Evolutionary conservation across 169 alveolate genomes (phyloP).

Genomic region (Theileria equi): DNA sequence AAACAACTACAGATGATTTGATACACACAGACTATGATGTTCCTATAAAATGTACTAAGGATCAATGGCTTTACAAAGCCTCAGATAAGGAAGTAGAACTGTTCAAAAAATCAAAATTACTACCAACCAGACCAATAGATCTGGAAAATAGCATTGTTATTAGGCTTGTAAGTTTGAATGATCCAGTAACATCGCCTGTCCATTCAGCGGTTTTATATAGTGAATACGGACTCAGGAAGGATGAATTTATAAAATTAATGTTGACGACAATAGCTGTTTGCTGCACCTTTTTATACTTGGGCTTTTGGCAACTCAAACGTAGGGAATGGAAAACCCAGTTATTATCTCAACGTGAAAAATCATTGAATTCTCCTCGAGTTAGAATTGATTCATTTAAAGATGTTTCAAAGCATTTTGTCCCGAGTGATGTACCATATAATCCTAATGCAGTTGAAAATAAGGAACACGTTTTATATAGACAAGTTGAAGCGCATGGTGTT

Average conservation of each 20-base stretch:
- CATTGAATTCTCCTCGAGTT: constrained; percentile 38
- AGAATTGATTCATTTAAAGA: constrained; percentile 15
- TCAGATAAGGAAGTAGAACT: constrained; percentile 35
- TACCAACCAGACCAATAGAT: constrained; percentile 69
- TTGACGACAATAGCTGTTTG: constrained; percentile 7
- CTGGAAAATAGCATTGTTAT: constrained; percentile 78
- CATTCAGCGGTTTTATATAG: constrained; percentile 71
- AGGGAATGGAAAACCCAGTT: constrained; percentile 72
- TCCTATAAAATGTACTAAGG: constrained; percentile 43
- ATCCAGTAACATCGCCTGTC: constrained; percentile 78
- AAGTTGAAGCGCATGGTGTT: constrained; percentile 75
- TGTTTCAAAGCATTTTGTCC: neutral
- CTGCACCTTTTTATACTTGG: constrained; percentile 54
- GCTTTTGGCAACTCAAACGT: constrained; percentile 80
- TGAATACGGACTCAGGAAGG: constrained; percentile 81
- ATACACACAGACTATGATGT: neutral
- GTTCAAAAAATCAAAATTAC: constrained; percentile 13
- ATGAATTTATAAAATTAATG: constrained; percentile 53
- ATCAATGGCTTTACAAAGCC: constrained; percentile 57
- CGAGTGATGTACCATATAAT: too few relatives aligned
- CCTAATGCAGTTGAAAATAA: neutral
- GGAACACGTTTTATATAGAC: constrained; percentile 32
- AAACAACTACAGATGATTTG: constrained; percentile 1
- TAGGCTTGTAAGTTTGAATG: constrained; percentile 67
- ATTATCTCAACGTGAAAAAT: constrained; percentile 11